Evolutionary conservation across 192 early-diverging fungal genomes (phyloP), one percentile per base, ranked within the genome.

Genomic region (Coemansia sp.): DNA sequence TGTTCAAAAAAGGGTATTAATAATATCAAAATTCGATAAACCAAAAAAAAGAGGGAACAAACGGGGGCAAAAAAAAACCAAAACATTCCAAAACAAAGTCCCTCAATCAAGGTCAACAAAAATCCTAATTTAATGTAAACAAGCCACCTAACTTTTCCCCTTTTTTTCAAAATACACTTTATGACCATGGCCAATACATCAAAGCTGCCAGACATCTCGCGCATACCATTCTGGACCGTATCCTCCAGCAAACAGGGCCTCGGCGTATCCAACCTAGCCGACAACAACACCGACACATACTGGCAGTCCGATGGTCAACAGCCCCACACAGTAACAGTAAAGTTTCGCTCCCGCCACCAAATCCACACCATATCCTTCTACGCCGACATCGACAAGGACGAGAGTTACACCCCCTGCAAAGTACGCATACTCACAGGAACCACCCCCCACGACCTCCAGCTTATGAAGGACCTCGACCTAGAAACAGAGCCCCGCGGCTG

Each of bases 291-390:
- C 13, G 63, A 68, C 21, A 75, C 80, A 14, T 83, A 72, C 36
- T 83, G 80, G 80, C 80, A 83, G 51, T 83, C 80, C 4, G 80
- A 83, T 35, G 80, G 80, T n/a, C 68, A 66, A 16, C 80, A 77
- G 39, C 80, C 80, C 29, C 80, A 83, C 61, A 44, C 29, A 36
- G 62, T 83, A 13, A 69, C 57, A 36, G 45, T 78, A 5, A 66
- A 69, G 45, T 77, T 83, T 24, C 54, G 59, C 4, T 33, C 42
- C 0, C 56, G 80, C 14, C 71, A 74, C 7, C 63, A 60, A 7
- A 66, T 83, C 21, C 69, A 83, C 64, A 24, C 72, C 2, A 16
- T 83, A 5, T 63, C 75, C 0, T 63, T 83, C 4, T 83, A 64
- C 33, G 54, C 74, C 14, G 72, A 83, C 34, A 65, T 66, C 11